Percentiles rank a stretch among this genome's conserved stretches.
Evolutionary conservation across 1,139 yeast species (phyloP).

Genomic region (Geotrichum klebahnii): DNA sequence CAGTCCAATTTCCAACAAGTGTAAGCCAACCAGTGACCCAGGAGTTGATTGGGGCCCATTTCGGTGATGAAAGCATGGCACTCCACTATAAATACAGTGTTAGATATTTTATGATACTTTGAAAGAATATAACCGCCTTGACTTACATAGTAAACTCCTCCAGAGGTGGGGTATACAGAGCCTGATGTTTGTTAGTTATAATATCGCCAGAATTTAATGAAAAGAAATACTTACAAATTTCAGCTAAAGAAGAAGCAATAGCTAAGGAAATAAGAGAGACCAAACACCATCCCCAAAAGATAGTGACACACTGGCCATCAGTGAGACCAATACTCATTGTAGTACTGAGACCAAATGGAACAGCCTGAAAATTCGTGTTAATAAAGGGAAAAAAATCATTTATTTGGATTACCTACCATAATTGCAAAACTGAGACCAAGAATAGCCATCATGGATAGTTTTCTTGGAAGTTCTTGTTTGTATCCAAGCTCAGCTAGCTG

Average conservation of each 20-base stretch:
- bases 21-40: slow-evolving; percentile 24
- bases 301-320: slow-evolving; percentile 31
- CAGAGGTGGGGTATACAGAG: slow-evolving; percentile 27
- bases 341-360: slow-evolving; percentile 20
- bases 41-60: slow-evolving; percentile 23
- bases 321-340: slow-evolving; percentile 28
- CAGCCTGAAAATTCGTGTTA: no score
- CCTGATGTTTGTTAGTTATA: slow-evolving; percentile 26
- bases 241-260: slow-evolving; percentile 31
- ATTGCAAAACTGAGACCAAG: slow-evolving; percentile 22
- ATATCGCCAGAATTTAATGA: slow-evolving; percentile 24
- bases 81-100: slow-evolving; percentile 23
- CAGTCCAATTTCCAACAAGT: slow-evolving; percentile 23
- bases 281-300: slow-evolving; percentile 29
- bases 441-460: slow-evolving; percentile 23
- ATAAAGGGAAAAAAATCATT: no score
- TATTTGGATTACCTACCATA: no score
- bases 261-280: slow-evolving; percentile 28
- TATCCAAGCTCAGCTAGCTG: slow-evolving; percentile 23
- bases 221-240: slow-evolving; percentile 27
- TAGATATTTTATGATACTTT: slow-evolving; percentile 24
- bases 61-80: slow-evolving; percentile 20
- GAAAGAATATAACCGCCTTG: no score
- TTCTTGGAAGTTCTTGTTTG: slow-evolving; percentile 22
- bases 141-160: slow-evolving; percentile 28